Percentiles rank a stretch among this genome's conserved stretches.
phyloP scores from a whole-genome alignment of 805 yeast genomes.

The Kazachstania martiniae region DNA sequence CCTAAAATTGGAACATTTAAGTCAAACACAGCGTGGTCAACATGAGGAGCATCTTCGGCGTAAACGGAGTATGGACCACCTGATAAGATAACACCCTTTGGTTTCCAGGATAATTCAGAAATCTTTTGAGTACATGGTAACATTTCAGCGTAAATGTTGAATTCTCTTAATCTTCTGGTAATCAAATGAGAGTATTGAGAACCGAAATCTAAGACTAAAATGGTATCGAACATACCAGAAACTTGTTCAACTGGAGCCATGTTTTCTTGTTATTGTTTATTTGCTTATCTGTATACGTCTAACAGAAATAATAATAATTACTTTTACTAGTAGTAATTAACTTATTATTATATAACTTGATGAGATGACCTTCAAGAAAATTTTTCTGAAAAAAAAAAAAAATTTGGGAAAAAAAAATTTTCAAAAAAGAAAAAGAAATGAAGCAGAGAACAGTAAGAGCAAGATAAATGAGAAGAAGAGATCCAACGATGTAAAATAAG shows the following conservation, averaged over 20 bases:
- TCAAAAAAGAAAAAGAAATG: background rate
- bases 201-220: conserved; percentile 93
- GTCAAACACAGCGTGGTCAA: conserved; percentile 85
- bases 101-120: conserved; percentile 82
- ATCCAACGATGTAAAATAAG: no score
- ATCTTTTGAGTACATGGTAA: conserved; percentile 98
- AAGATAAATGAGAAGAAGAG: no score
- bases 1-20: conserved; percentile 91
- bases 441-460: no score
- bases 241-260: conserved; percentile 40
- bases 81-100: conserved; percentile 89
- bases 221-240: conserved; percentile 87
- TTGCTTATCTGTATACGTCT: background rate
- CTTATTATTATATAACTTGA: no score
- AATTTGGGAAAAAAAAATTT: background rate
- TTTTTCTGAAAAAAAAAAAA: no score
- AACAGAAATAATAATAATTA: background rate
- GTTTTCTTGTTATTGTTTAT: background rate
- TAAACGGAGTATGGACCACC: conserved; percentile 98
- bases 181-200: conserved; percentile 96
- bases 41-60: conserved; percentile 93
- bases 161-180: conserved; percentile 94
- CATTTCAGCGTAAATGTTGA: conserved; percentile 98
- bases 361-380: no score
- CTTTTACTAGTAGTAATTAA: no score